Evolutionary conservation across 1,284 basidiomycete genomes (phyloP), one percentile per base, ranked within the genome.

Genomic region (Rugosomyces carneus): DNA sequence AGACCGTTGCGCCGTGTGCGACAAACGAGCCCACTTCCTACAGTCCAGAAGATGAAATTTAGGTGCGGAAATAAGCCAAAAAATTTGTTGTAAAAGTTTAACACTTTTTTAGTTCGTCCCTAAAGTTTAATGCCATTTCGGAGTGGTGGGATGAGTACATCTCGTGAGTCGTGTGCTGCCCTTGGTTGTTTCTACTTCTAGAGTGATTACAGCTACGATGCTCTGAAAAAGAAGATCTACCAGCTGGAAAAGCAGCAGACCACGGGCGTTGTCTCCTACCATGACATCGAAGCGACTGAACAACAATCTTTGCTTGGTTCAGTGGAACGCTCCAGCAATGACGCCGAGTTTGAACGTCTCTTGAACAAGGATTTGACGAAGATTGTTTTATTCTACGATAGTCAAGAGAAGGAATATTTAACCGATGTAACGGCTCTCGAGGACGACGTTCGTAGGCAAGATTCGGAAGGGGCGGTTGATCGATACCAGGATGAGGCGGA

Each of bases 331-430:
- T 63, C 66, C 20, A 62, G 65, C 23, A 76, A 76, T 4, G 79
- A 89, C 56, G 61, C 63, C 2, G 56, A 77, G 19, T 96, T 97
- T 64, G 65, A 75, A 9, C 79, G 83, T 0, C 73, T 93, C 0
- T 75, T 97, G 26, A 87, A 96, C 62, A 73, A 78, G 48, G 93
- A 99, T 60, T 72, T 95, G 35, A 70, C 74, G 59, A 98, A 95
- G 73, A 86, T 98, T 18, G 71, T 73, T 24, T 52, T 71, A 0
- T 98, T 98, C 63, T 98, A 97, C 65, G 75, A 78, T 47, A 59
- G 69, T 5, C 90, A 93, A 63, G 82, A 88, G 57, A 76, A 72
- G 32, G 88, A 93, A 48, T 63, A 94, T 0, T 58, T 80, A 10
- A 72, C 75, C 1, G 82, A 88, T 23, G 68, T 89, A 5, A 67